Conservation (phyloP, 306 rosid genomes). For the Elaeagnus macrophylla region DNA sequence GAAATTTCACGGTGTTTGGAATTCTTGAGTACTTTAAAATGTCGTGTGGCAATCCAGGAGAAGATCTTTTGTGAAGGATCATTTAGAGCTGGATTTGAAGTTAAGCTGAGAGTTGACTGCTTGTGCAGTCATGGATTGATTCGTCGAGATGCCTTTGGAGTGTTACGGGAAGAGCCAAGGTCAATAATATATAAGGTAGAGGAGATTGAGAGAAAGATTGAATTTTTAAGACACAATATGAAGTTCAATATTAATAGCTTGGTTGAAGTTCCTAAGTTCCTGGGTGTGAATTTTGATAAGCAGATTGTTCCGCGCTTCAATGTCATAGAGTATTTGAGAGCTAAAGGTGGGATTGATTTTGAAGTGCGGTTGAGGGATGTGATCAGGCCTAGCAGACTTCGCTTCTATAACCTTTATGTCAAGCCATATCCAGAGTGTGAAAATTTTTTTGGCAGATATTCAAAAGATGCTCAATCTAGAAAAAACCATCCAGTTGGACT, state of each 20-base stretch:
- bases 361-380: constrained; percentile 55
- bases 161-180: constrained; percentile 78
- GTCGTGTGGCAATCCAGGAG: constrained; percentile 47
- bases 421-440: constrained; percentile 82
- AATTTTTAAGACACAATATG: constrained; percentile 57
- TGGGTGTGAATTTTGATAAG: constrained; percentile 75
- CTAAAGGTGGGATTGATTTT: constrained; percentile 56
- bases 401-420: constrained; percentile 74
- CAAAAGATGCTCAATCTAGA: constrained; percentile 27
- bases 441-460: constrained; percentile 54
- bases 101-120: constrained; percentile 61
- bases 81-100: constrained; percentile 63
- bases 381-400: constrained; percentile 69
- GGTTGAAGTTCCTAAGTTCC: constrained; percentile 64
- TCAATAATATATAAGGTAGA: constrained; percentile 46
- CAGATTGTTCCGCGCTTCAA: constrained; percentile 69
- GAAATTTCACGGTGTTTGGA: constrained; percentile 53
- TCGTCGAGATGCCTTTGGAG: constrained; percentile 60
- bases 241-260: constrained; percentile 41
- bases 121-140: constrained; percentile 59
- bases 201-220: constrained; percentile 57
- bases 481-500: constrained; percentile 57
- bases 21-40: constrained; percentile 51
- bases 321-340: constrained; percentile 66
- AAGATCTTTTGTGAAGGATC: constrained; percentile 39